Evolutionary conservation across 2,329 filamentous ascomycete genomes (phyloP).

Genomic region (Penicillium sp.): DNA sequence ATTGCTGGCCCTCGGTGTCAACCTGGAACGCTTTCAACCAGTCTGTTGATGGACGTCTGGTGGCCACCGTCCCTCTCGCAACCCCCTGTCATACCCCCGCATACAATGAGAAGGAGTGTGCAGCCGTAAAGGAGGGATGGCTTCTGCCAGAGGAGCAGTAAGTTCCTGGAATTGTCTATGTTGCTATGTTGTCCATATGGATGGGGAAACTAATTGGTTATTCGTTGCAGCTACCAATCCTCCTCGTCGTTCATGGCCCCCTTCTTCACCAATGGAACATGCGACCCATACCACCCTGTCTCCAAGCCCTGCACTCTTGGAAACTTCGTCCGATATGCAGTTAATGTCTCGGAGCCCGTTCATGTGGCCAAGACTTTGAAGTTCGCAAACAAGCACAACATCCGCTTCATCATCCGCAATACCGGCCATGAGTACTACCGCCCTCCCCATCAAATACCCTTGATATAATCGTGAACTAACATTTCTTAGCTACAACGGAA

Average conservation of each 20-base stretch:
- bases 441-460: background rate
- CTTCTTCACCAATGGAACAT: slow-evolving; percentile 42
- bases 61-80: slow-evolving; percentile 12
- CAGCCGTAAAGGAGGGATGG: slow-evolving; percentile 49
- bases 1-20: slow-evolving; percentile 10
- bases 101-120: slow-evolving; percentile 53
- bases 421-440: slow-evolving; percentile 47
- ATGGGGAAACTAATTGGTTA: background rate
- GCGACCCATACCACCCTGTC: slow-evolving; percentile 45
- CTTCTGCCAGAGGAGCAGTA: slow-evolving; percentile 50
- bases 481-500: slow-evolving; percentile 13
- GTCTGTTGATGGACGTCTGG: slow-evolving; percentile 10
- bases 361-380: slow-evolving; percentile 28
- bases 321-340: slow-evolving; percentile 35
- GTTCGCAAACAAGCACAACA: slow-evolving; percentile 52
- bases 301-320: slow-evolving; percentile 30
- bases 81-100: slow-evolving; percentile 32
- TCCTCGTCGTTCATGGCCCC: slow-evolving; percentile 45
- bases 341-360: slow-evolving; percentile 34
- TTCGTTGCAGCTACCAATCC: slow-evolving; percentile 63
- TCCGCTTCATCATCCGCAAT: slow-evolving; percentile 53
- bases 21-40: slow-evolving; percentile 13
- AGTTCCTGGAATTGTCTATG: background rate
- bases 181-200: background rate
- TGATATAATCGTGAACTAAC: background rate